Conservation (phyloP, 345 rosid species). For the Xanthoceras sorbifolium region DNA sequence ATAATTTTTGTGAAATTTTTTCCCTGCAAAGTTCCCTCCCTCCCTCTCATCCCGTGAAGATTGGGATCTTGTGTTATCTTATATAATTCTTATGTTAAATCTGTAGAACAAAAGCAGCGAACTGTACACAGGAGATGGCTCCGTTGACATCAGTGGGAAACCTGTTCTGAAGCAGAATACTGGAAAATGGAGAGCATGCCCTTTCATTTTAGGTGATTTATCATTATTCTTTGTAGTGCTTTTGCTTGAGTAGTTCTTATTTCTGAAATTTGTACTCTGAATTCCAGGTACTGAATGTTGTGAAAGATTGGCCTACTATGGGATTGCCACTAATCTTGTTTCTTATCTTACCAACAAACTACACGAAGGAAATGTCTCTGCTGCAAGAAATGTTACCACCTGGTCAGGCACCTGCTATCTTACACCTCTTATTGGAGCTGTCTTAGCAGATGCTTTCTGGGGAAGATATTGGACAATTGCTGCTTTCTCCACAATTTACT, state of each 20-base stretch:
- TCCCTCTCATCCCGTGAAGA: too few species aligned
- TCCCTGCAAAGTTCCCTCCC: too few species aligned
- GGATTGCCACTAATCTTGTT: slow-evolving; percentile 84
- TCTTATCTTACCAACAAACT: slow-evolving; percentile 76
- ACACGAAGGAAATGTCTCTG: slow-evolving; percentile 83
- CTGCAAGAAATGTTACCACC: slow-evolving; percentile 85
- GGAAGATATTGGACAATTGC: slow-evolving; percentile 99
- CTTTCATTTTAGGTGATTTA: slow-evolving; percentile 75
- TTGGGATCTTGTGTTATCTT: not conserved
- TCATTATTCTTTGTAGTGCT: not conserved
- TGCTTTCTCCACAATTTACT: slow-evolving; percentile 76
- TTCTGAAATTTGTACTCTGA: slow-evolving; percentile 20
- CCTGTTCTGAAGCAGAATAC: slow-evolving; percentile 77
- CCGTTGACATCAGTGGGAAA: slow-evolving; percentile 71
- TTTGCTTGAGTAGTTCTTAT: not conserved
- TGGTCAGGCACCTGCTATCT: slow-evolving; percentile 95
- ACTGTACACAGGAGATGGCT: slow-evolving; percentile 87
- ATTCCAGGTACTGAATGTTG: slow-evolving; percentile 83
- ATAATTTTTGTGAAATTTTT: too few species aligned
- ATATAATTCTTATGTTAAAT: slow-evolving; percentile 11
- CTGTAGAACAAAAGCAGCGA: slow-evolving; percentile 41
- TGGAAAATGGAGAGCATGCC: slow-evolving; percentile 96
- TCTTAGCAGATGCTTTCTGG: slow-evolving; percentile 91
- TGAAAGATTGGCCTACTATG: slow-evolving; percentile 91
- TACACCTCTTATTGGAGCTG: slow-evolving; percentile 90